These are phyloP conservation scores for Tolypocladium tundrense DNA, from an alignment of 2,329 filamentous ascomycete species.

Conservation along the genomic window DNA sequence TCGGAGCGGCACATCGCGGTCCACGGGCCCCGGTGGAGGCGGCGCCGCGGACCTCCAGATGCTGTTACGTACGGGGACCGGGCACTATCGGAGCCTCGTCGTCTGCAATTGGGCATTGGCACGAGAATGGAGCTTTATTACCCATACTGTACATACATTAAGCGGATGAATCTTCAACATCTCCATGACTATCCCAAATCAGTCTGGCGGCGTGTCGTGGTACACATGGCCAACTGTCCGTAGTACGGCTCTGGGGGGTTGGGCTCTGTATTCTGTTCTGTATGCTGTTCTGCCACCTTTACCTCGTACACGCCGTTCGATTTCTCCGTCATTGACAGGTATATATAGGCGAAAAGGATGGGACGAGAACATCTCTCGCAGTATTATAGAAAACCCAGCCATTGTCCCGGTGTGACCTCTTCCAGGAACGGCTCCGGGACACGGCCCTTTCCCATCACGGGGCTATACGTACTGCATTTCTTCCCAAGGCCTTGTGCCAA, in stretches of 20 bases:
- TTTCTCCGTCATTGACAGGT: neutral
- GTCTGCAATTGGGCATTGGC: neutral
- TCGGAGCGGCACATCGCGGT: neutral
- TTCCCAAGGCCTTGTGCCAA: neutral
- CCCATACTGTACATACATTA: neutral
- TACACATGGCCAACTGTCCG: too few relatives aligned
- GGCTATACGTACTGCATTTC: neutral
- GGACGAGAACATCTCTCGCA: neutral
- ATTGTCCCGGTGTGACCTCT: neutral
- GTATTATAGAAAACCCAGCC: neutral
- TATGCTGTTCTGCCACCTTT: too few relatives aligned
- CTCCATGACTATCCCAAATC: neutral
- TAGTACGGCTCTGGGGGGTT: too few relatives aligned
- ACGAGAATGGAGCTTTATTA: neutral
- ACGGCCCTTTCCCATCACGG: neutral
- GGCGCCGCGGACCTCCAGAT: neutral
- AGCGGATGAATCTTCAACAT: neutral
- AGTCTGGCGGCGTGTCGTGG: neutral
- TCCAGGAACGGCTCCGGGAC: neutral
- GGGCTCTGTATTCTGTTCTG: too few relatives aligned
- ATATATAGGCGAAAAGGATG: neutral
- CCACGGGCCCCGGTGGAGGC: constrained; percentile 1
- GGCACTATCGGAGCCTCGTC: neutral
- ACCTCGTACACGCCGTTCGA: too few relatives aligned
- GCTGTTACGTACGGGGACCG: constrained; percentile 1